These are phyloP conservation scores for Penicillium sp. DNA, from an alignment of 2,329 filamentous ascomycete genomes.

Conservation along the genomic window DNA sequence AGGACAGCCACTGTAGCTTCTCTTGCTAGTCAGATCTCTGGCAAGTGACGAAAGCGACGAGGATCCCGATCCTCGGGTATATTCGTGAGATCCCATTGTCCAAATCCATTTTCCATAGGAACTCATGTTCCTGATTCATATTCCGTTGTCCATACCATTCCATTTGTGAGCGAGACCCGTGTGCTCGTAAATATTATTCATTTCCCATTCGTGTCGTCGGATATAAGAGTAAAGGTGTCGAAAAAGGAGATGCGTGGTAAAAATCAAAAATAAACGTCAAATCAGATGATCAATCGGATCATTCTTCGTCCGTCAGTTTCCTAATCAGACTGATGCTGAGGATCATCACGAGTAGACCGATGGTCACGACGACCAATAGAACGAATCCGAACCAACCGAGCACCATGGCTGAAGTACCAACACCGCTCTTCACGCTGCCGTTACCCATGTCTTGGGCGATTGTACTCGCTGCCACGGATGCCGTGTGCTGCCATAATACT, in stretches of 20 bases:
- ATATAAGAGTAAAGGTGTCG: conserved; percentile 13
- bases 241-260: conserved; percentile 7
- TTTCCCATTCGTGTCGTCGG: conserved; percentile 26
- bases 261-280: conserved; percentile 13
- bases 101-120: conserved; percentile 12
- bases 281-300: conserved; percentile 2
- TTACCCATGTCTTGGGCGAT: conserved; percentile 93
- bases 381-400: conserved; percentile 97
- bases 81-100: conserved; percentile 18
- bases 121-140: conserved; percentile 3
- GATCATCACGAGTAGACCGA: conserved; percentile 93
- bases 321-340: conserved; percentile 81
- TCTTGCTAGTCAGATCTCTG: not conserved
- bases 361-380: conserved; percentile 89
- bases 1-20: not conserved
- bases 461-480: conserved; percentile 89
- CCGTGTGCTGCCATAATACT: conserved; percentile 71
- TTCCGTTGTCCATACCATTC: conserved; percentile 17
- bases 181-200: conserved; percentile 25
- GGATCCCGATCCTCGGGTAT: conserved; percentile 16
- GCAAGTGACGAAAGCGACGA: conserved; percentile 2
- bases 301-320: conserved; percentile 52
- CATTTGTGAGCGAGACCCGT: conserved; percentile 13
- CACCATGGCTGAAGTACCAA: conserved; percentile 94
- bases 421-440: conserved; percentile 79